phyloP scores from a whole-genome alignment of 192 early-diverging fungal genomes.

The Obelidium mucronatum region DNA sequence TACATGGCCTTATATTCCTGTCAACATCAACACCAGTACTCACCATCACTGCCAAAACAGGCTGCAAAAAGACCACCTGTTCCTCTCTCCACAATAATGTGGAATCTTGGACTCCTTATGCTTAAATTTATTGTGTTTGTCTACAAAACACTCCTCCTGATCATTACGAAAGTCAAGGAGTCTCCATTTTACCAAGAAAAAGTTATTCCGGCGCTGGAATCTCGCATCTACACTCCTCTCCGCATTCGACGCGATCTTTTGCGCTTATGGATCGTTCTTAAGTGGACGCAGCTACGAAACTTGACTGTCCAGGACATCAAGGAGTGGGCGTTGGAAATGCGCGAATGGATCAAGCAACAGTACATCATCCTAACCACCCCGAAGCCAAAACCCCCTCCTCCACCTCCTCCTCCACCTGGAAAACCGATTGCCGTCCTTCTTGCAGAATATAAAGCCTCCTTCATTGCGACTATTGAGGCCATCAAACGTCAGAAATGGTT shows the following conservation, averaged over 20 bases:
- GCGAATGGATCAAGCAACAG: not conserved
- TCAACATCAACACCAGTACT: not conserved
- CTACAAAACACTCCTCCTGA: not conserved
- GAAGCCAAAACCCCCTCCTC: conserved; percentile 28
- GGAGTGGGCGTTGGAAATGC: not conserved
- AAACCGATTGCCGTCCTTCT: conserved; percentile 15
- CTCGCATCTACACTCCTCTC: not conserved
- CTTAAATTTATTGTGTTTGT: not conserved
- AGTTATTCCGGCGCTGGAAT: not conserved
- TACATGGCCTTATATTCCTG: not conserved
- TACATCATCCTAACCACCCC: conserved; percentile 3
- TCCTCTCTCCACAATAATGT: not conserved
- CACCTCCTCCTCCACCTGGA: conserved; percentile 10
- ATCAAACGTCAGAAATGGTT: too few relatives aligned
- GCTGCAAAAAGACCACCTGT: not conserved
- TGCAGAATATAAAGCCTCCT: not conserved
- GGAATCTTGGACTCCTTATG: not conserved
- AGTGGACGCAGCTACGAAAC: not conserved
- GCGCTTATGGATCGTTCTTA: not conserved
- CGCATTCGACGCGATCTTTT: not conserved
- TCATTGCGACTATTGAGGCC: not conserved
- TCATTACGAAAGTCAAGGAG: not conserved
- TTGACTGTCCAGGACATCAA: conserved; percentile 6
- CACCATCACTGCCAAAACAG: not conserved
- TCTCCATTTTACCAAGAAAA: not conserved